Percentiles rank a stretch among this genome's conserved stretches.
These are phyloP conservation scores for Diplodia scrobiculata DNA, from an alignment of 2,329 filamentous ascomycete species.

Conservation along the genomic window DNA sequence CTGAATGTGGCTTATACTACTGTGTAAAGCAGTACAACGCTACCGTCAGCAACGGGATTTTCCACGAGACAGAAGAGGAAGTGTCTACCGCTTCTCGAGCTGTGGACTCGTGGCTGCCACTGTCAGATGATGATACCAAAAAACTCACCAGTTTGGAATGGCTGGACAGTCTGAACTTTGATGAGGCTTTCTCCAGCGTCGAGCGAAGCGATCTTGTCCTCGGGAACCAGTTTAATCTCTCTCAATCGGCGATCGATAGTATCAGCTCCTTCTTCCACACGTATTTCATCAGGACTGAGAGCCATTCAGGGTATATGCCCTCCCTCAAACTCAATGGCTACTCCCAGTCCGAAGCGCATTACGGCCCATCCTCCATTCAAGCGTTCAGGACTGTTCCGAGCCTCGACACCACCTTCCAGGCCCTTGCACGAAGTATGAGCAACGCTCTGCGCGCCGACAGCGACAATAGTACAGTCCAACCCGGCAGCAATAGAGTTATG, in stretches of 20 bases:
- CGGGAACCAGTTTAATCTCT: neutral
- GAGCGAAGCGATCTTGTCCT: neutral
- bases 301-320: neutral
- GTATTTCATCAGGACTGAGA: neutral
- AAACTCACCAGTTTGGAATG: neutral
- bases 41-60: neutral
- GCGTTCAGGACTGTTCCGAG: neutral
- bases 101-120: neutral
- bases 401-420: neutral
- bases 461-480: neutral
- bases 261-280: neutral
- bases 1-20: neutral
- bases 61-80: neutral
- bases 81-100: neutral
- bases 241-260: neutral
- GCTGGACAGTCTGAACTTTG: neutral
- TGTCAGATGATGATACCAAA: neutral
- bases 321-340: neutral
- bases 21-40: neutral
- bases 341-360: neutral
- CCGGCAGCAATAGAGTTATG: neutral
- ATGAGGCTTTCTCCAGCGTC: neutral
- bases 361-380: neutral
- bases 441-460: neutral
- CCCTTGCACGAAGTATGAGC: neutral